phyloP scores from a whole-genome alignment of 495 filamentous ascomycete genomes.

The Aspergillus carlsbadensis region DNA sequence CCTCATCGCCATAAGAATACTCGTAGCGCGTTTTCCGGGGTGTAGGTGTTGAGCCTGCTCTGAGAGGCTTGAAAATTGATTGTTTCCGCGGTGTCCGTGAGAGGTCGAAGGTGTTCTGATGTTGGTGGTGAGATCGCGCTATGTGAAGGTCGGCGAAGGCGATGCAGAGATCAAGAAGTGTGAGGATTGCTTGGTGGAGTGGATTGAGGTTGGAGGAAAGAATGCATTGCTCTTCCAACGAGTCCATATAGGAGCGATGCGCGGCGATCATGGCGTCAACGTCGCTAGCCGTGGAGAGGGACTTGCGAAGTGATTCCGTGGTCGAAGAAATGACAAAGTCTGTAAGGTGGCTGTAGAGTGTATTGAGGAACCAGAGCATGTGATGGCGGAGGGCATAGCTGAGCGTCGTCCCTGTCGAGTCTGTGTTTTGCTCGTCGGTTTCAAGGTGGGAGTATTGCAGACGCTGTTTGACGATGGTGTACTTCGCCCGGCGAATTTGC shows the following conservation, averaged over 20 bases:
- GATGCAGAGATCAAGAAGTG: constrained; percentile 59
- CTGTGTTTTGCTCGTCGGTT: background rate
- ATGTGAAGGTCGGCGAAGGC: constrained; percentile 48
- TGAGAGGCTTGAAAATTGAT: constrained; percentile 2
- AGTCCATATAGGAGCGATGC: constrained; percentile 61
- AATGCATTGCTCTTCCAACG: constrained; percentile 63
- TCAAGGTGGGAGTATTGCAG: constrained; percentile 27
- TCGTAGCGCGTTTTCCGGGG: constrained; percentile 13
- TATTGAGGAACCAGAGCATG: constrained; percentile 77
- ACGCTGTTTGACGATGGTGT: constrained; percentile 61
- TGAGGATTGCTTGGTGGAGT: constrained; percentile 64
- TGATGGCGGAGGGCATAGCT: constrained; percentile 68
- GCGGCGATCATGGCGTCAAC: constrained; percentile 78
- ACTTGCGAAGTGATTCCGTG: constrained; percentile 47
- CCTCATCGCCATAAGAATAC: constrained; percentile 19
- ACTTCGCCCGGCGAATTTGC: constrained; percentile 72
- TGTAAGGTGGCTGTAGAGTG: constrained; percentile 71
- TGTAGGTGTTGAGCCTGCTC: background rate
- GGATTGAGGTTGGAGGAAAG: constrained; percentile 61
- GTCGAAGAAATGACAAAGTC: constrained; percentile 65
- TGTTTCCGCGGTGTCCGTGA: constrained; percentile 12
- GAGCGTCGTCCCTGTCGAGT: constrained; percentile 34
- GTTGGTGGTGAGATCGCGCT: constrained; percentile 20
- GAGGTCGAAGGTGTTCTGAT: constrained; percentile 17
- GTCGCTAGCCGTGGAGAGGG: constrained; percentile 62